Conservation (phyloP, 1,284 basidiomycete genomes). For the Cerioporus squamosus region DNA sequence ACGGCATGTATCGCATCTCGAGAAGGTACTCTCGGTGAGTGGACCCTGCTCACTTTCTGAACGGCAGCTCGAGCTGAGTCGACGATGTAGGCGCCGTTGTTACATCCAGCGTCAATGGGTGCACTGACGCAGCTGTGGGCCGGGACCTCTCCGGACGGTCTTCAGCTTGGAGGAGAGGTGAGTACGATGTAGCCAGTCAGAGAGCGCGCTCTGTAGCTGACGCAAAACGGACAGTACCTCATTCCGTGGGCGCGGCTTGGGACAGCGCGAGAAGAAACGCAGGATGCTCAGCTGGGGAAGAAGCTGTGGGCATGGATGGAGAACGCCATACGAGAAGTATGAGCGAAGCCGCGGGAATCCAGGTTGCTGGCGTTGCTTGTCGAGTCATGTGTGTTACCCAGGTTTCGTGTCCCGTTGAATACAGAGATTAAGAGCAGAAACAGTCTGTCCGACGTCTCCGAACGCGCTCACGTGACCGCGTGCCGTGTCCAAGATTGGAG, state of each 20-base stretch:
- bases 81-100: slow-evolving; percentile 16
- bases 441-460: too few relatives aligned
- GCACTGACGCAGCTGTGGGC: slow-evolving; percentile 36
- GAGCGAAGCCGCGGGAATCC: too few relatives aligned
- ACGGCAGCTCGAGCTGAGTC: slow-evolving; percentile 16
- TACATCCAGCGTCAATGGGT: slow-evolving; percentile 27
- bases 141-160: slow-evolving; percentile 31
- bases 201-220: background rate
- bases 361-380: too few relatives aligned
- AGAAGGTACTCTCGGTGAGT: slow-evolving; percentile 14
- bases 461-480: slow-evolving; percentile 21
- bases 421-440: too few relatives aligned
- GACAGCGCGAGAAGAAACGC: slow-evolving; percentile 22
- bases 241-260: slow-evolving; percentile 43
- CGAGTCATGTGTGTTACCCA: too few relatives aligned
- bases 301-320: slow-evolving; percentile 46
- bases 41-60: background rate
- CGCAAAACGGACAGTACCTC: slow-evolving; percentile 26
- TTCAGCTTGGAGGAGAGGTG: slow-evolving; percentile 25
- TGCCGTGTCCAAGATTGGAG: background rate
- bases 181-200: slow-evolving; percentile 7
- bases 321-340: slow-evolving; percentile 16
- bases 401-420: too few relatives aligned
- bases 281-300: slow-evolving; percentile 35
- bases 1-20: slow-evolving; percentile 33